phyloP scores from a whole-genome alignment of 345 rosid genomes.

The Citrus inodora region DNA sequence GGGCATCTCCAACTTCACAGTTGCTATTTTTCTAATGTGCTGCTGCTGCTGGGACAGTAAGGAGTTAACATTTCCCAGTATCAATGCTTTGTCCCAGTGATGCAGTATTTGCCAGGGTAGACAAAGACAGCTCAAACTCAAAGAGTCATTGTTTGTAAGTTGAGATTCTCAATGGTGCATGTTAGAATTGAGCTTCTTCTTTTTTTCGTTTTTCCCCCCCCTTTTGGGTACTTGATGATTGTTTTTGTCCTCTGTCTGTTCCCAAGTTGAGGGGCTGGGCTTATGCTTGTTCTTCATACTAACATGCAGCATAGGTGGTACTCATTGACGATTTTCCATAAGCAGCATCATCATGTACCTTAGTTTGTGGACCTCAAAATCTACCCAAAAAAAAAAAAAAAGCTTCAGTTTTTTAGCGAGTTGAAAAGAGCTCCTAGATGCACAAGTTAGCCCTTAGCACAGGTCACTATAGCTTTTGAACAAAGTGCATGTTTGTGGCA shows the following conservation, averaged over 20 bases:
- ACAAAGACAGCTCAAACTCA: conserved; percentile 20
- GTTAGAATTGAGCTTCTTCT: not conserved
- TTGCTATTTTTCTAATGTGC: not conserved
- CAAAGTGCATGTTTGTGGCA: conserved; percentile 18
- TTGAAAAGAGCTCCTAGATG: conserved; percentile 18
- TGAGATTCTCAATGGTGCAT: conserved; percentile 20
- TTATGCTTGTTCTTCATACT: not conserved
- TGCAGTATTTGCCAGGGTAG: conserved; percentile 15
- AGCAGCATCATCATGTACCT: conserved; percentile 9
- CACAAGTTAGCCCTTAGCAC: conserved; percentile 12
- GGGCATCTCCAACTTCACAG: no score
- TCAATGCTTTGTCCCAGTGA: not conserved
- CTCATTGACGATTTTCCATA: conserved; percentile 1
- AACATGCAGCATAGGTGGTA: conserved; percentile 22
- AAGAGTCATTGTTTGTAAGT: not conserved
- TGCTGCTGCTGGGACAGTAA: not conserved
- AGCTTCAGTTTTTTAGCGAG: not conserved
- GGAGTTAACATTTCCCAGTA: conserved; percentile 4
- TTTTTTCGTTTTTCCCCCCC: not conserved
- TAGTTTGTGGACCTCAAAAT: conserved; percentile 21
- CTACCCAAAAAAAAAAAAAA: not conserved
- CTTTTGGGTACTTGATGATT: conserved; percentile 13
- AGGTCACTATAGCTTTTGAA: not conserved
- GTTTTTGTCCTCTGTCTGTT: conserved; percentile 34
- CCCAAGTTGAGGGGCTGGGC: conserved; percentile 29